Conservation (phyloP, 2,329 filamentous ascomycete species). For the Epichloe festucae region DNA sequence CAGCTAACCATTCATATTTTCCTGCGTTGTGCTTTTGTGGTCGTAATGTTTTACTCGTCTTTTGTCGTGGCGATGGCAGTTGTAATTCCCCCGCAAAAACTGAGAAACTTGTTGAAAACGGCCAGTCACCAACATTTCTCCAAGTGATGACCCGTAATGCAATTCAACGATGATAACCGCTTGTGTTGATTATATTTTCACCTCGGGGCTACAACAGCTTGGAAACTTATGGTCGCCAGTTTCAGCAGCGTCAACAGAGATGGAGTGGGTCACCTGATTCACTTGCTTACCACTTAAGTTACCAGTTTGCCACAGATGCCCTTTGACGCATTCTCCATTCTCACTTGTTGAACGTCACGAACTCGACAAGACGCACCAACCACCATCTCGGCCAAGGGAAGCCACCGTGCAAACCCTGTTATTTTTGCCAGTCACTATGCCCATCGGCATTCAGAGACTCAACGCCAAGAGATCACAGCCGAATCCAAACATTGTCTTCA, state of each 20-base stretch:
- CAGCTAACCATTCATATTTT: too few relatives aligned
- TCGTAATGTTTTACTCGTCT: too few relatives aligned
- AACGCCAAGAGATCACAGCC: slow-evolving; percentile 65
- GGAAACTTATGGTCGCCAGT: neutral
- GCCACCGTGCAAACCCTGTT: neutral
- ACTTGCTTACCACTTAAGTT: neutral
- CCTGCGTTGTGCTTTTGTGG: too few relatives aligned
- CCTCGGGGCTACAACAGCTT: neutral
- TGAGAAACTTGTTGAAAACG: too few relatives aligned
- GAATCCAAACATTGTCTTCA: slow-evolving; percentile 71
- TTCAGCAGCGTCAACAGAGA: too few relatives aligned
- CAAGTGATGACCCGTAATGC: too few relatives aligned
- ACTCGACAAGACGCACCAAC: too few relatives aligned
- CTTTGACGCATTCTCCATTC: neutral
- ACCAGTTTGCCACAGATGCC: neutral
- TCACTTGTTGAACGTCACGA: neutral
- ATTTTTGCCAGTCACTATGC: slow-evolving; percentile 38
- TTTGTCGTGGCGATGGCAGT: too few relatives aligned
- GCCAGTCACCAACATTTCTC: too few relatives aligned
- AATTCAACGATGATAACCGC: too few relatives aligned
- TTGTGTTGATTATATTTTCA: too few relatives aligned
- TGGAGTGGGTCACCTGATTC: neutral
- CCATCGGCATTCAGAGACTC: slow-evolving; percentile 63
- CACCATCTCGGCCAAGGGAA: neutral
- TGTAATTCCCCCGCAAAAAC: too few relatives aligned